phyloP scores from a whole-genome alignment of 73 alveolate species.

The Paramecium sonneborni region DNA sequence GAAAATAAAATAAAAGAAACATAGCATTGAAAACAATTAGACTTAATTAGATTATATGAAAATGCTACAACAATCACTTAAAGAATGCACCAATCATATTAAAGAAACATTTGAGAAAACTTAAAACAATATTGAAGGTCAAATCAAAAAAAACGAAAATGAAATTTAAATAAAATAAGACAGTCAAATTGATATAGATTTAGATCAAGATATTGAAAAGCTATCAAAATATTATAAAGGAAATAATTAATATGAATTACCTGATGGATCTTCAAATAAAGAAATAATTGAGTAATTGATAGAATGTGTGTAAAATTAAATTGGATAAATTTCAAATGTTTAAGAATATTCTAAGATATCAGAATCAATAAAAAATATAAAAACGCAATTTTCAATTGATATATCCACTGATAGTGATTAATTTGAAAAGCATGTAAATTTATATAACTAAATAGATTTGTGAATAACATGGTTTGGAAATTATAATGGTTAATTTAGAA shows the following conservation, averaged over 20 bases:
- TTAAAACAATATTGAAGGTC: neutral
- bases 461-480: neutral
- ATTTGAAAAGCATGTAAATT: neutral
- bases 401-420: neutral
- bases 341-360: neutral
- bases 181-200: neutral
- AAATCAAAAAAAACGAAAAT: neutral
- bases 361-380: neutral
- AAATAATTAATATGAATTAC: neutral
- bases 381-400: neutral
- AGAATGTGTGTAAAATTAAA: neutral
- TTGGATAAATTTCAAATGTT: neutral
- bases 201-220: neutral
- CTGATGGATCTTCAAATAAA: neutral
- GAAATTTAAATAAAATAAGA: neutral
- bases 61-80: neutral
- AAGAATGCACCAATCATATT: neutral
- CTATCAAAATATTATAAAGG: neutral
- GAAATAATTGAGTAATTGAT: neutral
- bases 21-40: neutral
- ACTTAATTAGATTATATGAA: neutral
- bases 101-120: neutral
- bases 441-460: neutral
- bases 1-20: neutral
- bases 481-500: neutral